phyloP scores from a whole-genome alignment of 2,329 filamentous ascomycete genomes.

The Ophiosphaerella herpotricha region DNA sequence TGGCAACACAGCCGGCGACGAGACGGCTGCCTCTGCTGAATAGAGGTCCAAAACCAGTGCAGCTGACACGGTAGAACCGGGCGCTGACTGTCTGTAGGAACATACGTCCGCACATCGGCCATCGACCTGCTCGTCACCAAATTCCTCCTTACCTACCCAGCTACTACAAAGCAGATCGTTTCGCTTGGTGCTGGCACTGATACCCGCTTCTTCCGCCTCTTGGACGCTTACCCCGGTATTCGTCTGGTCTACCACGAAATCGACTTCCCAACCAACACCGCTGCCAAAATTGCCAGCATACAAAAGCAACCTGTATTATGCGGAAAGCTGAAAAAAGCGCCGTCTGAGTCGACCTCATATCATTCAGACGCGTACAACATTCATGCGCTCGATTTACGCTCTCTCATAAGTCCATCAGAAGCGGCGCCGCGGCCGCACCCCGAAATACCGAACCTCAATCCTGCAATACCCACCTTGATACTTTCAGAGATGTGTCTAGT shows the following conservation, averaged over 20 bases:
- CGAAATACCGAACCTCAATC: constrained; percentile 53
- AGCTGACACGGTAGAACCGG: constrained; percentile 16
- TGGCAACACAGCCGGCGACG: constrained; percentile 62
- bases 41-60: constrained; percentile 63
- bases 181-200: constrained; percentile 94
- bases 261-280: constrained; percentile 79
- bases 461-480: constrained; percentile 74
- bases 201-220: constrained; percentile 80
- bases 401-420: constrained; percentile 48
- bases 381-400: constrained; percentile 69
- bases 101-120: constrained; percentile 85
- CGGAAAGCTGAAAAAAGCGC: constrained; percentile 28
- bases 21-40: constrained; percentile 91
- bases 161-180: constrained; percentile 72
- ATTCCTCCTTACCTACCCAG: constrained; percentile 63
- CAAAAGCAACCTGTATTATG: constrained; percentile 36
- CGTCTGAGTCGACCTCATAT: constrained; percentile 45
- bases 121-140: constrained; percentile 76
- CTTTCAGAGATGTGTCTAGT: constrained; percentile 96
- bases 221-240: constrained; percentile 53
- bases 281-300: constrained; percentile 62
- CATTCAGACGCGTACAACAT: constrained; percentile 58
- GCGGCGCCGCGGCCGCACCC: constrained; percentile 25
- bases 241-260: constrained; percentile 83
- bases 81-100: constrained; percentile 60